Base-by-base conservation (phyloP, 352 stramenopile species). In the Globisporangium ultimum region DNA sequence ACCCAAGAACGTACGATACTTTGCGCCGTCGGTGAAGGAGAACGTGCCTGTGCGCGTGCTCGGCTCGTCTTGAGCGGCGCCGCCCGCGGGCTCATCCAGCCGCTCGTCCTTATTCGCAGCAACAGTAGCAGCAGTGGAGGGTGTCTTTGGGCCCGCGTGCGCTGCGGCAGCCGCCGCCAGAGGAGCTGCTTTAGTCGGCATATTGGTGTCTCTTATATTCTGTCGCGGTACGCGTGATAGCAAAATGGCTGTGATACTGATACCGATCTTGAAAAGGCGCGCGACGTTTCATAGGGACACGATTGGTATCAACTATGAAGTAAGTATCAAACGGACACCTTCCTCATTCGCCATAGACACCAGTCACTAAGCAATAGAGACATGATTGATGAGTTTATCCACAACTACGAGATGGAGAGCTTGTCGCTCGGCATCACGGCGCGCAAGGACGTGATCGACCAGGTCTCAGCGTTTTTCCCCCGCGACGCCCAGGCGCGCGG, bases 351-450 rank as follows among this genome's bases (percentile, higher is more conserved):
- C 24, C 24, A 5, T 28, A 28, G 24, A n/a, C n/a, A n/a, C n/a
- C 24, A 2, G 24, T 28, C 2, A 28, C 24, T 5, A 28, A 28
- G 24, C 24, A 5, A 2, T 5, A 28, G 24, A 28, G 41, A 22
- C 17, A 42, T 18, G 28, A 88, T 89, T 75, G 74, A 84, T 54
- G 80, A 88, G 63, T 89, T 89, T 54, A 41, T 84, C 46, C 80
- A 89, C 61, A 59, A 67, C 53, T 89, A 89, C 59, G 80, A 89
- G 72, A 89, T 89, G 80, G 80, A 89, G 70, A 89, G 80, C 28
- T 60, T 89, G 38, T 67, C 80, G 60, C 64, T 88, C 28, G 80
- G 80, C 45, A 78, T 88, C 60, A 89, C 74, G 28, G 77, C 80
- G 13, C 67, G 80, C 18, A 75, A 72, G 45, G 80, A 89, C 46